Evolutionary conservation across 2,329 filamentous ascomycete genomes (phyloP), one percentile per base, ranked within the genome.

Genomic region (Cladosporium sp.): DNA sequence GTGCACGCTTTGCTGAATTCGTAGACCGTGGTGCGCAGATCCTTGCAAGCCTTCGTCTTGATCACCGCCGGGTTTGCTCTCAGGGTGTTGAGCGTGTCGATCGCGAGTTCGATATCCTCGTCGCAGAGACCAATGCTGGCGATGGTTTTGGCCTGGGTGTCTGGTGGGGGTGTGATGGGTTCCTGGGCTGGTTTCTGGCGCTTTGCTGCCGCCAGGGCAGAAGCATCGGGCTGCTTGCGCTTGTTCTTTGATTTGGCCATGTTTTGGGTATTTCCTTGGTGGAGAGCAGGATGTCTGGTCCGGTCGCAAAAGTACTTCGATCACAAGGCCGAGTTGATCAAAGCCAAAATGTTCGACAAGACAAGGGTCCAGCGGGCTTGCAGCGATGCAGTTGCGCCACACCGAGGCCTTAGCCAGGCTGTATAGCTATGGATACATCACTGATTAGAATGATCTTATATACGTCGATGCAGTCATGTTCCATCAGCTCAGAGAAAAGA

Each of bases 1-100:
- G 87, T 89, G 70, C 88, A 90, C 18, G 88, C 86, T 74, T 90
- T 86, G 1, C 88, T 85, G 67, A 92, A 91, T 24, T 88, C 86
- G 72, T 90, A 90, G 8, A 90, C 88, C 5, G 88, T 88, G 3
- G 84, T 85, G 24, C 89, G 82, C 2, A 91, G 78, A 58, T 89
- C 87, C 72, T 86, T 89, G 78, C 89, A 91, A 28, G 82, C 83
- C 72, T 90, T 90, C 0, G 87, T 86, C 76, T 91, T 91, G 75
- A 89, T 90, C 26, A 90, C 73, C 26, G 76, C 78, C 0, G 89
- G 88, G 68, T 90, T 83, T 66, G 84, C 78, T 0, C 87, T 78
- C 12, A 91, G 81, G 0, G 85, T 82, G 1, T 79, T 80, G 32
- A 91, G 81, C 0, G 88, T 90, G 36, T 91, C 89, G 65, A 90